Evolutionary conservation across 1,284 basidiomycete species (phyloP).

Genomic region (Afroboletus lepidellus): DNA sequence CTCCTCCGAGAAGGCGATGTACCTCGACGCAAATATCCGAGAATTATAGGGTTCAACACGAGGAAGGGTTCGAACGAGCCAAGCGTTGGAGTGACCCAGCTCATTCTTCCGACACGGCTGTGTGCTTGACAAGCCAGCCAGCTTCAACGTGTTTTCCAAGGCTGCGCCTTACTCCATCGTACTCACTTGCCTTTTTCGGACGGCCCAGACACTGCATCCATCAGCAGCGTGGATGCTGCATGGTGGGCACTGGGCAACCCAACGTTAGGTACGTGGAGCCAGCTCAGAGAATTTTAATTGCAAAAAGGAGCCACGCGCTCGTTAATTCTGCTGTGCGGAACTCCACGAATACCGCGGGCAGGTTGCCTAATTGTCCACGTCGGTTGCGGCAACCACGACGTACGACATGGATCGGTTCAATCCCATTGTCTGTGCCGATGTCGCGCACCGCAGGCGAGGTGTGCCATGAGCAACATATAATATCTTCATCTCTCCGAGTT

Average conservation of each 20-base stretch:
- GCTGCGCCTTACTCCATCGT: conserved; percentile 25
- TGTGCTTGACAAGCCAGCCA: conserved; percentile 13
- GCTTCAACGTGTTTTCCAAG: conserved; percentile 27
- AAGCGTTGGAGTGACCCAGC: conserved; percentile 8
- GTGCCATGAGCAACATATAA: conserved; percentile 22
- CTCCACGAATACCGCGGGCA: conserved; percentile 13
- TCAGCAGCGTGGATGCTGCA: conserved; percentile 26
- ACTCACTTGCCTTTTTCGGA: conserved; percentile 31
- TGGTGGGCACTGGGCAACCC: conserved; percentile 22
- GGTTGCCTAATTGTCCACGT: conserved; percentile 20
- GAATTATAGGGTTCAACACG: conserved; percentile 21
- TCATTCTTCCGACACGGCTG: conserved; percentile 9
- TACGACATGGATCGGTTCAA: conserved; percentile 4
- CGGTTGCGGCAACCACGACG: conserved; percentile 11
- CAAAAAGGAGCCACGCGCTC: conserved; percentile 5
- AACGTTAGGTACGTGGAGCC: not conserved
- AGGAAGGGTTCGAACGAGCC: conserved; percentile 10
- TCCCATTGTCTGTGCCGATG: conserved; percentile 14
- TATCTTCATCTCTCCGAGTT: conserved; percentile 4
- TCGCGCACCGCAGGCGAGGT: conserved; percentile 27
- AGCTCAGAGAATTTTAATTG: not conserved
- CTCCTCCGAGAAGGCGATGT: conserved; percentile 30
- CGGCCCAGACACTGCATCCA: conserved; percentile 9
- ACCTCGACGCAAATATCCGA: conserved; percentile 16
- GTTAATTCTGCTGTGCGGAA: conserved; percentile 12